Percentiles rank a stretch among this genome's conserved stretches.
Conservation (phyloP, 345 rosid genomes). For the Hibiscus tridactylites region DNA sequence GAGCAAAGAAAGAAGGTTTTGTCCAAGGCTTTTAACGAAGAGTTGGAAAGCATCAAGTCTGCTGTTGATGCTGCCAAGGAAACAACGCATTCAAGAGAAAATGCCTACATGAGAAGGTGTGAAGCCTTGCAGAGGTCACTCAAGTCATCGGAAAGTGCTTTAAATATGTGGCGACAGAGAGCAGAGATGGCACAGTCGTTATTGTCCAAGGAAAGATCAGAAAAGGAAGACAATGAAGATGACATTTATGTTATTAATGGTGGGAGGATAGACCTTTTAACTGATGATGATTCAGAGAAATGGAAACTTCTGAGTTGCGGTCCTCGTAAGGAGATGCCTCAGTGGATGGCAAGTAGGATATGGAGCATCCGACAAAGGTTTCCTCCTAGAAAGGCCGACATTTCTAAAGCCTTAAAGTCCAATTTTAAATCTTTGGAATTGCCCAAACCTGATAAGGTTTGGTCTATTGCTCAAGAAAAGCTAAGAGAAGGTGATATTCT, state of each 20-base stretch:
- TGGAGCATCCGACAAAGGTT: conserved; percentile 28
- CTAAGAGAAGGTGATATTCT: conserved; percentile 34
- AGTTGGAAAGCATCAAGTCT: conserved; percentile 30
- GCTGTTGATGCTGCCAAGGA: conserved; percentile 31
- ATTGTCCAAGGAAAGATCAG: conserved; percentile 13
- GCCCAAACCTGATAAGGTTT: conserved; percentile 35
- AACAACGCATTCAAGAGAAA: conserved; percentile 21
- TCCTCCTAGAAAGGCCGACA: conserved; percentile 32
- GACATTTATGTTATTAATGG: conserved; percentile 29
- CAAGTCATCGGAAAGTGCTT: conserved; percentile 31
- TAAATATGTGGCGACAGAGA: conserved; percentile 33
- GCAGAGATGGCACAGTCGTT: conserved; percentile 34
- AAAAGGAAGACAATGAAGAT: conserved; percentile 21
- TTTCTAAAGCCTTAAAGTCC: conserved; percentile 23
- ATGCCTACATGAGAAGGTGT: conserved; percentile 28
- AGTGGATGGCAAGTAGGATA: conserved; percentile 43
- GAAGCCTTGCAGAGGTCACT: conserved; percentile 38
- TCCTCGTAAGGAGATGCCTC: conserved; percentile 42
- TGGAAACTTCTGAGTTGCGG: conserved; percentile 45
- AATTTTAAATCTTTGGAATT: conserved; percentile 19
- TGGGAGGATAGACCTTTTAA: conserved; percentile 42
- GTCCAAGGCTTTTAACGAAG: conserved; percentile 28
- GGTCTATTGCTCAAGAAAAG: conserved; percentile 42
- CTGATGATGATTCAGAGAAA: conserved; percentile 33
- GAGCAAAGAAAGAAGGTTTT: neutral